Evolutionary conservation across 495 filamentous ascomycete genomes (phyloP), one percentile per base, ranked within the genome.

Genomic region (Aeminium ludgeri): DNA sequence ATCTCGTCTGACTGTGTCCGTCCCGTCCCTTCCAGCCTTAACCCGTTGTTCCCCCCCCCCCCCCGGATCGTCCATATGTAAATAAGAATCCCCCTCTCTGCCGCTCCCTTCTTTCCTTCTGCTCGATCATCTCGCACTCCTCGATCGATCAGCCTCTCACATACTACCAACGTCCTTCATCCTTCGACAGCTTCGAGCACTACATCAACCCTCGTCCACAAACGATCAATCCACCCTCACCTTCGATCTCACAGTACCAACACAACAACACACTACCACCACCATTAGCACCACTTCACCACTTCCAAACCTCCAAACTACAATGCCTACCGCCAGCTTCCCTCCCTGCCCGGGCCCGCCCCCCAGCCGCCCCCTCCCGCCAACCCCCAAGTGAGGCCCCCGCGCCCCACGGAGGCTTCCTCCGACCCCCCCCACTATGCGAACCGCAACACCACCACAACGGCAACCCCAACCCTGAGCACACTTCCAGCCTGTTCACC

Each of bases 311-410:
- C 20, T 29, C 20, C 20, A 11, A 25, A 30, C 15, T 27, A 80
- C 62, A 73, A 73, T 54, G 70, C 77, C 38, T 73, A 73, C 53
- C 68, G 74, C 52, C 17, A 55, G 53, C 48, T 76, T 85, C 49
- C 82, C 82, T 68, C 82, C 82, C 50, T 85, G 80, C 72, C 82
- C 82, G 3, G 82, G 82, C 53, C 82, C 82, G 47, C 82, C 82
- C 55, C 82, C 82, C 29, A 82, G 75, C 63, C 72, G 82, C 44
- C 82, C 82, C 63, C 76, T 87, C 15, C 82, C 82, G 56, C 80
- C 80, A 56, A 70, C 84, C 29, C 81, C 81, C 28, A 41, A 50
- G 17, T 47, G 44, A 47, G 38, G n/a, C n/a, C n/a, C n/a, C n/a
- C n/a, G n/a, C n/a, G n/a, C n/a, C n/a, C n/a, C n/a, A n/a, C n/a